These are phyloP conservation scores for Spirogloea muscicola DNA, from an alignment of 139 green algal genomes.

Conservation along the genomic window DNA sequence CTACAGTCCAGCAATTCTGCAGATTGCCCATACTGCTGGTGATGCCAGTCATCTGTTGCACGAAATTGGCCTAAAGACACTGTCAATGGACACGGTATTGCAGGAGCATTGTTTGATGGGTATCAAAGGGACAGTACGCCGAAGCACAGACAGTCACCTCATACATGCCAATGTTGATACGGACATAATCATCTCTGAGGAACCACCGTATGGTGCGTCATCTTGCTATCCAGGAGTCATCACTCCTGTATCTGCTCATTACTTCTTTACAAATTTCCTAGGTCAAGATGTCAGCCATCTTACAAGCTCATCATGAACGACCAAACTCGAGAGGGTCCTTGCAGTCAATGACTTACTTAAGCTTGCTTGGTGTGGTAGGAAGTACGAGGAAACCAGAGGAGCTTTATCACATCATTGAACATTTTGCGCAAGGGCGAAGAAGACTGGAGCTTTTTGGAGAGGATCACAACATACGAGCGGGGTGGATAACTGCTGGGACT, in stretches of 20 bases:
- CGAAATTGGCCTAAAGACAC: too few species aligned
- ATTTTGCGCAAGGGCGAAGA: conserved; percentile 59
- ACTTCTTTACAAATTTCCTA: too few species aligned
- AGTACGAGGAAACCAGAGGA: conserved; percentile 73
- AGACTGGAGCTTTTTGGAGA: conserved; percentile 81
- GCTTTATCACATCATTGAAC: conserved; percentile 79
- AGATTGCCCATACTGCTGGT: too few species aligned
- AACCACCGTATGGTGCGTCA: conserved; percentile 58
- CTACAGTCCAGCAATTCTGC: too few species aligned
- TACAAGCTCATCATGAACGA: too few species aligned
- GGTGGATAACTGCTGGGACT: conserved; percentile 77
- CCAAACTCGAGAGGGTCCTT: too few species aligned
- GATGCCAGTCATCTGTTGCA: too few species aligned
- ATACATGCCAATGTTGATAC: conserved; percentile 81
- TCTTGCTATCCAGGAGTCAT: too few species aligned
- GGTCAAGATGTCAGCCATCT: too few species aligned
- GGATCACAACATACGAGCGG: conserved; percentile 78
- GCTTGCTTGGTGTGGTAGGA: conserved; percentile 46
- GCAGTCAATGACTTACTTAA: too few species aligned
- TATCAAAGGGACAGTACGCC: conserved; percentile 67
- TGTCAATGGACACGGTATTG: too few species aligned
- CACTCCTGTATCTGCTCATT: too few species aligned
- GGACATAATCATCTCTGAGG: conserved; percentile 72
- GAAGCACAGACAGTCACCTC: conserved; percentile 66
- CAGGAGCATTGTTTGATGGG: conserved; percentile 85